Conservation (phyloP, 352 stramenopile genomes). For the Peronospora farinosa region DNA sequence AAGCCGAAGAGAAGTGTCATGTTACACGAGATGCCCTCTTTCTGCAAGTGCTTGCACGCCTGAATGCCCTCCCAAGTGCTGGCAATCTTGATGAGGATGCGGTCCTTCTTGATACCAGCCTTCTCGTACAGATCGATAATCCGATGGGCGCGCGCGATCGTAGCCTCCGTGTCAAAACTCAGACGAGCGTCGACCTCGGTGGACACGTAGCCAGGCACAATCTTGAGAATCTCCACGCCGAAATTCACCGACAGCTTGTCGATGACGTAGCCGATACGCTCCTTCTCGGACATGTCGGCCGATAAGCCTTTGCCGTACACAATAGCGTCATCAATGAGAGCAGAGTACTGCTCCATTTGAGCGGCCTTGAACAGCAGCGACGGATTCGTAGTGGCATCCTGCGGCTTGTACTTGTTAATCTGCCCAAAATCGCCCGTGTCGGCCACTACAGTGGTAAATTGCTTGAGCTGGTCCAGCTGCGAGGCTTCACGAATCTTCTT, state of each 20-base stretch:
- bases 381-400: constrained; percentile 99
- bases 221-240: constrained; percentile 93
- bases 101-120: constrained; percentile 89
- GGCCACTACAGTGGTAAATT: constrained; percentile 95
- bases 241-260: constrained; percentile 99
- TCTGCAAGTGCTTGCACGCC: constrained; percentile 92
- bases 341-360: constrained; percentile 91
- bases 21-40: constrained; percentile 97
- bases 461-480: constrained; percentile 93
- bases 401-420: constrained; percentile 89
- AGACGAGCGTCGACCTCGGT: constrained; percentile 98
- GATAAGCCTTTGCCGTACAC: constrained; percentile 84
- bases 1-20: constrained; percentile 98
- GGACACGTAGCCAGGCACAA: constrained; percentile 96
- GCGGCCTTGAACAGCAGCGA: constrained; percentile 98
- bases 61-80: constrained; percentile 98
- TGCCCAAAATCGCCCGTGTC: constrained; percentile 95
- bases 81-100: constrained; percentile 98
- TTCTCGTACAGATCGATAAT: constrained; percentile 98
- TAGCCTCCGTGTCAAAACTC: constrained; percentile 93
- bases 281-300: constrained; percentile 59
- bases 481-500: constrained; percentile 73
- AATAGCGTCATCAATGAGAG: constrained; percentile 94
- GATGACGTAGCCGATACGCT: constrained; percentile 90
- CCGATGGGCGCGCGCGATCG: constrained; percentile 87